Conservation (phyloP, 495 filamentous ascomycete genomes). For the Wilcoxina mikolae region DNA sequence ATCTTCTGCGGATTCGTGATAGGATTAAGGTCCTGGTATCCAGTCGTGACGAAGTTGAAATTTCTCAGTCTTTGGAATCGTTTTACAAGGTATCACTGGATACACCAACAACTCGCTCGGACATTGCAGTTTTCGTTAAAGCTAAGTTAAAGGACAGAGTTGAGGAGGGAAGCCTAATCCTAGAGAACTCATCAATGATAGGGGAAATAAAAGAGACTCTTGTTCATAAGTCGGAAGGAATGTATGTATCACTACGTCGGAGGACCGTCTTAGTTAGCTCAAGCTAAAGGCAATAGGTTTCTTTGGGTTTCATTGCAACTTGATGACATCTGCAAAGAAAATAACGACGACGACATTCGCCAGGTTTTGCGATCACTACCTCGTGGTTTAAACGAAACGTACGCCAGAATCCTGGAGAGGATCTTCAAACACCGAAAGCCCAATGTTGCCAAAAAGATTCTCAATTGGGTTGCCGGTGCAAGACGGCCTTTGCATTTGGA, state of each 20-base stretch:
- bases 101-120: neutral
- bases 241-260: slow-evolving; percentile 4
- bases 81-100: slow-evolving; percentile 9
- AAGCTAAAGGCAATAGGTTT: slow-evolving; percentile 27
- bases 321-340: slow-evolving; percentile 28
- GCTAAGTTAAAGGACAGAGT: neutral
- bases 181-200: slow-evolving; percentile 3
- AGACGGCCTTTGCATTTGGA: slow-evolving; percentile 9
- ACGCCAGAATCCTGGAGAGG: slow-evolving; percentile 28
- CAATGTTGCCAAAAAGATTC: slow-evolving; percentile 9
- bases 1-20: slow-evolving; percentile 2
- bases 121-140: slow-evolving; percentile 8
- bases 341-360: slow-evolving; percentile 14
- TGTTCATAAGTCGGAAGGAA: slow-evolving; percentile 9
- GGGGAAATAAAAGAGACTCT: slow-evolving; percentile 11
- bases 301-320: slow-evolving; percentile 34
- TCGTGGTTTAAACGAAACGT: slow-evolving; percentile 31
- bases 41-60: slow-evolving; percentile 10
- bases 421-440: slow-evolving; percentile 12
- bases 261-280: neutral
- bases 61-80: neutral
- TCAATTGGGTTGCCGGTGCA: slow-evolving; percentile 13
- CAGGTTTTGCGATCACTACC: slow-evolving; percentile 27
- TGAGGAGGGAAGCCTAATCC: neutral
- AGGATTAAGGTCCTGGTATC: slow-evolving; percentile 7